Evolutionary conservation across 1,139 yeast genomes (phyloP), one percentile per base, ranked within the genome.

Genomic region (Pichia sp.): DNA sequence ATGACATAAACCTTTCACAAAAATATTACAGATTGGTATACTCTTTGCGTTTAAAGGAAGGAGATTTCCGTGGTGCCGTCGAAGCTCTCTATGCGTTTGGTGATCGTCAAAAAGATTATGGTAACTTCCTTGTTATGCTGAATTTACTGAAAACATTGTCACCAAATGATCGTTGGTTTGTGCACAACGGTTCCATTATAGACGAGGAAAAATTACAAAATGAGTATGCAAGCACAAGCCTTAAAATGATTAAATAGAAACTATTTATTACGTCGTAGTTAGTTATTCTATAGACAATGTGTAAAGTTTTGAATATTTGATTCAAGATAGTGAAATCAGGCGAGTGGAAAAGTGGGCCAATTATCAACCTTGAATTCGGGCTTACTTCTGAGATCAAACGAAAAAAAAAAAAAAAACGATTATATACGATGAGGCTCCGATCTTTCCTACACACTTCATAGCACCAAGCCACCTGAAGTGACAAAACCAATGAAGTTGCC

Each of bases 1-100:
- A 49, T 15, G 60, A 58, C 20, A 25, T 53, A 20, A 47, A 44
- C 23, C 40, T 46, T 15, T 46, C 62, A 0, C 60, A 77, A 35
- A 71, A 63, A 48, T 71, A 67, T 47, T 75, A 73, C 55, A 72
- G 78, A 52, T 69, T 73, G 30, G 59, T 75, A 40, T 77, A 74
- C 52, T 62, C 82, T 0, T 73, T 80, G 71, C 69, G 84, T 50
- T 55, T 57, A 25, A 54, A 59, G 30, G 54, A 52, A 26, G 66
- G 66, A 11, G 79, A 77, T 54, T 69, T 64, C 47, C 61, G 83
- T 49, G 75, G 77, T 5, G 75, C 84, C 1, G 61, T 70, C 22
- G 82, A 79, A 51, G 65, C 81, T 1, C 61, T 79, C 39, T 77
- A 77, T 52, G 62, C 67, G 44, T 77, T 74, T 52, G 32, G 32